phyloP scores from a whole-genome alignment of 305 asterid genomes.

The Euphrasia arctica region DNA sequence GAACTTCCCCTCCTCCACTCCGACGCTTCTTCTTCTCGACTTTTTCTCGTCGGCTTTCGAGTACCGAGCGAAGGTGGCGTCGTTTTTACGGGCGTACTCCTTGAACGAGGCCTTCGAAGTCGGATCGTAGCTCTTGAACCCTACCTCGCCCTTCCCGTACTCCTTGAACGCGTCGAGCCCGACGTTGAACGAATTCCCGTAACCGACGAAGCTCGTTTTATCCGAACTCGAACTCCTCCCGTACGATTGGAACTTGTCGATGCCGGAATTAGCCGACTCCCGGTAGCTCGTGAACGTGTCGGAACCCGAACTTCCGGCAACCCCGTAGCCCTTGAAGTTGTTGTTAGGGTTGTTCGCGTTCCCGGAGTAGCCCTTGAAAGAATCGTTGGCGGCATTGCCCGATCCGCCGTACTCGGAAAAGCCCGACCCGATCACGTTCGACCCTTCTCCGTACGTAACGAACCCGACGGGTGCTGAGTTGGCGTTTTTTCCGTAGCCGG shows the following conservation, averaged over 20 bases:
- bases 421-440: slow-evolving; percentile 65
- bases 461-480: slow-evolving; percentile 30
- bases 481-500: slow-evolving; percentile 58
- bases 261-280: slow-evolving; percentile 64
- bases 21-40: slow-evolving; percentile 28
- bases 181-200: slow-evolving; percentile 69
- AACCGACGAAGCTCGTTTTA: slow-evolving; percentile 48
- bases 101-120: slow-evolving; percentile 47
- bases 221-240: slow-evolving; percentile 46
- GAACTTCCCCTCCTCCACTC: slow-evolving; percentile 64
- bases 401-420: slow-evolving; percentile 58
- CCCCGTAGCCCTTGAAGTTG: slow-evolving; percentile 61
- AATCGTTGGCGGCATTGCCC: slow-evolving; percentile 62
- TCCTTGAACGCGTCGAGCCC: slow-evolving; percentile 65
- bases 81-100: slow-evolving; percentile 62
- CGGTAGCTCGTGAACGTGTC: slow-evolving; percentile 56
- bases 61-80: slow-evolving; percentile 65
- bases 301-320: slow-evolving; percentile 37
- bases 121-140: slow-evolving; percentile 60
- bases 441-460: slow-evolving; percentile 51
- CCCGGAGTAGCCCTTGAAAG: slow-evolving; percentile 57
- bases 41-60: slow-evolving; percentile 17
- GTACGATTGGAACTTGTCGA: slow-evolving; percentile 62
- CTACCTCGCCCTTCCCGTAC: slow-evolving; percentile 61
- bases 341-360: slow-evolving; percentile 71